Evolutionary conservation across 208 protist genomes (phyloP).

Genomic region (Leptomonas pyrrhocoris): DNA sequence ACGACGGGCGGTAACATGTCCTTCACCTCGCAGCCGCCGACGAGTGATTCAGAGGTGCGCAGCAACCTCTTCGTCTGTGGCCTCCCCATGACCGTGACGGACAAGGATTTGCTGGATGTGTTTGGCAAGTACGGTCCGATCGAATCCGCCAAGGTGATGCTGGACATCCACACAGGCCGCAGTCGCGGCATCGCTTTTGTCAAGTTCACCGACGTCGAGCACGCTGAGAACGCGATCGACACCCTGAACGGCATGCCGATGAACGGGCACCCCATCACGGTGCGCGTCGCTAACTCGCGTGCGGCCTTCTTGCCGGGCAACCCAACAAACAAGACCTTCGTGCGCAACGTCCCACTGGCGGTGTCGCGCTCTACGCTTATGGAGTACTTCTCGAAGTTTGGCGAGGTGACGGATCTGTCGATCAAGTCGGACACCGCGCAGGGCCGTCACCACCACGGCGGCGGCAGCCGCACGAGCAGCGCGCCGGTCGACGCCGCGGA

Average conservation of each 20-base stretch:
- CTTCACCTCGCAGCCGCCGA: not conserved
- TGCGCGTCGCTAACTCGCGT: slow-evolving; percentile 67
- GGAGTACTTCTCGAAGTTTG: slow-evolving; percentile 61
- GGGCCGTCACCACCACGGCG: slow-evolving; percentile 21
- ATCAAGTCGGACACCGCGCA: slow-evolving; percentile 71
- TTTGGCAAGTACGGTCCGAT: slow-evolving; percentile 60
- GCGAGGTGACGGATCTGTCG: slow-evolving; percentile 69
- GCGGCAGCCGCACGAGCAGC: slow-evolving; percentile 8
- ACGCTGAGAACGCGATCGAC: slow-evolving; percentile 50
- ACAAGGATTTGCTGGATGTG: slow-evolving; percentile 48
- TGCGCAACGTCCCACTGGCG: slow-evolving; percentile 67
- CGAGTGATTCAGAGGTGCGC: slow-evolving; percentile 47
- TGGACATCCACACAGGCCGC: slow-evolving; percentile 76
- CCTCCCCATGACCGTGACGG: slow-evolving; percentile 43
- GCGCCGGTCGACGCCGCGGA: slow-evolving; percentile 8
- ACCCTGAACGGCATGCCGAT: slow-evolving; percentile 46
- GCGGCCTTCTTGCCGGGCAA: slow-evolving; percentile 69
- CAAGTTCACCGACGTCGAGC: slow-evolving; percentile 51
- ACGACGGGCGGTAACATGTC: not conserved
- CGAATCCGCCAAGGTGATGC: slow-evolving; percentile 84
- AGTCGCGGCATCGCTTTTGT: slow-evolving; percentile 82
- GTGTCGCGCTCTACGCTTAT: slow-evolving; percentile 47
- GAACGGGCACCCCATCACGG: slow-evolving; percentile 42
- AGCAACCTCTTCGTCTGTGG: slow-evolving; percentile 84
- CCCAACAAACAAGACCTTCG: slow-evolving; percentile 78